Conservation (phyloP, 2,329 filamentous ascomycete species). For the Biscogniauxia marginata region DNA sequence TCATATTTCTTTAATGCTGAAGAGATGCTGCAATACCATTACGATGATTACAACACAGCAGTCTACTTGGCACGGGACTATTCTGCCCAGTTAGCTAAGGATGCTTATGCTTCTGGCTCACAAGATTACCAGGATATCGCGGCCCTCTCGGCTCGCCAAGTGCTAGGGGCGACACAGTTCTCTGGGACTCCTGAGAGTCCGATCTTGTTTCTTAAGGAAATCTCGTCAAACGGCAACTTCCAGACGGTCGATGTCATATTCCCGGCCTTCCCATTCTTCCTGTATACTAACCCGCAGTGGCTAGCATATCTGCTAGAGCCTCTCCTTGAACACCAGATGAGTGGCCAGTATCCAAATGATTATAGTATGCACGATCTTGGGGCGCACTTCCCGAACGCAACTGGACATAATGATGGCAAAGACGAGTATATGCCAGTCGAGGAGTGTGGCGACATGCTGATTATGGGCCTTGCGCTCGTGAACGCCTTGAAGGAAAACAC, state of each 20-base stretch:
- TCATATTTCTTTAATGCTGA: constrained; percentile 66
- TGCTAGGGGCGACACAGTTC: constrained; percentile 76
- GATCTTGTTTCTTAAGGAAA: constrained; percentile 80
- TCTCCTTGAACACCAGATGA: constrained; percentile 76
- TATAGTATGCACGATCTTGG: constrained; percentile 79
- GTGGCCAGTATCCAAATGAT: constrained; percentile 79
- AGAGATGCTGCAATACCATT: constrained; percentile 72
- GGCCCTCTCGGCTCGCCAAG: constrained; percentile 74
- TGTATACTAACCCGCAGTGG: constrained; percentile 82
- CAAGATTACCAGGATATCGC: constrained; percentile 76
- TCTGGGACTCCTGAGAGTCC: constrained; percentile 69
- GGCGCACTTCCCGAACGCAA: constrained; percentile 72
- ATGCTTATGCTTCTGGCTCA: constrained; percentile 73
- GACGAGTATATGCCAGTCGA: constrained; percentile 77
- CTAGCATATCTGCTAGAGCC: constrained; percentile 77
- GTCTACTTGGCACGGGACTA: constrained; percentile 67
- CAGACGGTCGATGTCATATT: constrained; percentile 89
- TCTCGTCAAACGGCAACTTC: constrained; percentile 80
- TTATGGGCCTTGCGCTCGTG: constrained; percentile 74
- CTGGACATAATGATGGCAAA: constrained; percentile 65
- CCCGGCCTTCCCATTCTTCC: constrained; percentile 80
- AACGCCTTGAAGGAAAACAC: constrained; percentile 69
- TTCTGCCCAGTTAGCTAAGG: constrained; percentile 65
- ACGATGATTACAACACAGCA: constrained; percentile 68
- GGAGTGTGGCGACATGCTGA: constrained; percentile 74